Evolutionary conservation across 352 stramenopile species (phyloP).

Genomic region (Peronospora farinosa): DNA sequence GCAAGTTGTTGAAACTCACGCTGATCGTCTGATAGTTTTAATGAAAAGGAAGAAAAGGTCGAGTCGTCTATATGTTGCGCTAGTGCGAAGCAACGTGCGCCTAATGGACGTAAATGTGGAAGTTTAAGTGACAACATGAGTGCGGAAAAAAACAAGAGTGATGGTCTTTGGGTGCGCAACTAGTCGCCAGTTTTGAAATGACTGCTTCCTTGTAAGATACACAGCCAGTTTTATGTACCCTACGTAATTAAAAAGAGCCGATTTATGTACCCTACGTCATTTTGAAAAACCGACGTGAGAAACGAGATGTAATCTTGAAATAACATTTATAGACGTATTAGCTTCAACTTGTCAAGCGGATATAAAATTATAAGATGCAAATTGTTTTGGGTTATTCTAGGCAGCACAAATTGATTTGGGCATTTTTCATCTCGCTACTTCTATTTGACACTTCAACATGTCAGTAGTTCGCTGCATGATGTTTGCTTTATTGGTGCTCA

Average conservation of each 20-base stretch:
- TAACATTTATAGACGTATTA: no score
- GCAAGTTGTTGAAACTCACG: constrained; percentile 81
- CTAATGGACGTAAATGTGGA: constrained; percentile 5
- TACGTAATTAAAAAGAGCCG: background rate
- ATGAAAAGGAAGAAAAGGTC: constrained; percentile 42
- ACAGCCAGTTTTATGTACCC: no score
- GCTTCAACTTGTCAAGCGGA: no score
- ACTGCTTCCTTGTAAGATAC: background rate
- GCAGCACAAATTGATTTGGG: background rate
- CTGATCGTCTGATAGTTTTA: constrained; percentile 85
- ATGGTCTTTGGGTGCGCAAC: background rate
- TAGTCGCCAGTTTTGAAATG: constrained; percentile 13
- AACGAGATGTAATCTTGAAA: background rate
- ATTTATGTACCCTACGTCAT: background rate
- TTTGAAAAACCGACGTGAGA: background rate
- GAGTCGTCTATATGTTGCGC: constrained; percentile 50
- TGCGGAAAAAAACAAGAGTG: constrained; percentile 12
- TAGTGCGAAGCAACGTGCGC: constrained; percentile 37
- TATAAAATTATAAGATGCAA: no score
- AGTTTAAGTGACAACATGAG: background rate
- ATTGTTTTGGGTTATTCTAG: no score
- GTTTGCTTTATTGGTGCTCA: background rate
- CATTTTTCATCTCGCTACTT: background rate
- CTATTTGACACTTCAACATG: background rate
- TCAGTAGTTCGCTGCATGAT: background rate